Base-by-base conservation (phyloP, 768 basidiomycete species). In the Phylloporus sp. region DNA sequence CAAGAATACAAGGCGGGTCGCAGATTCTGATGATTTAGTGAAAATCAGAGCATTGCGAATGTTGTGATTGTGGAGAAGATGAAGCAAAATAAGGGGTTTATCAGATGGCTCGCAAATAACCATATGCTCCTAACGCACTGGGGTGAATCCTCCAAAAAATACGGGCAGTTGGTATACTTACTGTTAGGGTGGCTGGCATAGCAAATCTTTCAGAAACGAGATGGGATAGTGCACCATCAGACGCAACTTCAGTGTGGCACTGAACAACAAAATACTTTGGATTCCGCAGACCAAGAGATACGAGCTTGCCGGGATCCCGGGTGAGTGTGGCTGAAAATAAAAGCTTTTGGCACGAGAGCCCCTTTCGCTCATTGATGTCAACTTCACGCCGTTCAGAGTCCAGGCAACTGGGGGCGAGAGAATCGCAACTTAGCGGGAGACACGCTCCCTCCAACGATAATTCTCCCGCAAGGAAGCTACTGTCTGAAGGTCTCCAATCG, bases 311-410 rank as follows among this genome's bases (percentile, higher is more conserved):
- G 0, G 96, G 95, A 69, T 98, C 93, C 9, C 84, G 79, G 0
- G 94, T 96, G 24, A 98, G 76, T 0, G 96, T 99, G 0, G 96
- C 96, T 9, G 93, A 96, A 70, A 99, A 96, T 8, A 99, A 72
- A 4, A 99, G 75, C 61, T 97, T 98, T 63, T 97, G 95, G 56
- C 94, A 96, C 6, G 86, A 86, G 5, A 79, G 65, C 33, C 71
- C 70, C 57, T 71, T 80, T 37, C 58, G 63, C 59, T 88, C 88
- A 41, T 77, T 74, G 31, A 80, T 53, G 44, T 82, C 82, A 4
- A 76, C 71, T 4, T 70, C 39, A 8, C 11, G 22, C 22, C 38
- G 23, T 2, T 53, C 46, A 4, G 28, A 24, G 48, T 66, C 70
- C 9, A 78, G 64, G 62, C 79, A 80, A 7, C 78, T 69, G 3